Evolutionary conservation across 2,329 filamentous ascomycete species (phyloP), one percentile per base, ranked within the genome.

Genomic region (Pestalotiopsis sp.): DNA sequence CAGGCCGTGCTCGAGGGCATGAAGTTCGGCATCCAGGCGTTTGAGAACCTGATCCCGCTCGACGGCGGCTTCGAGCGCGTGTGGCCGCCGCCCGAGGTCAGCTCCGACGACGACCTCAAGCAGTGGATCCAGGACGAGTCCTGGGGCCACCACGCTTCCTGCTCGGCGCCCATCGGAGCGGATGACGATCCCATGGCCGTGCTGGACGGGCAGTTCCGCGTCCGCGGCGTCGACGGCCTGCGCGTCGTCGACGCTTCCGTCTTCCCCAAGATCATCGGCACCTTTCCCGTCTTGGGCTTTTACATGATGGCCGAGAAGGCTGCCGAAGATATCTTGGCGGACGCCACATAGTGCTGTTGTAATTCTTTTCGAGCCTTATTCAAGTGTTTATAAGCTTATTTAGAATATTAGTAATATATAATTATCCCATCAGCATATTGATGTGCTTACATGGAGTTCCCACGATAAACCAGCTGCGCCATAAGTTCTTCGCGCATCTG

Each of bases 1-100:
- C 85, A 89, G 61, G 87, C 89, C 0, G 72, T 90, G 14, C 80
- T 82, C 39, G 89, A 92, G 73, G 87, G 84, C 1, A 79, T 92
- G 63, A 74, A 83, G 67, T 83, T 88, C 7, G 81, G 84, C 0
- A 84, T 89, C 4, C 77, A 83, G 7, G 83, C 85, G 38, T 77
- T 81, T 60, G 72, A 72, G 79, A 67, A 83, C 78, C 73, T 85
- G 81, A 36, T 80, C 78, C 70, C 80, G 73, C 69, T 84, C 77
- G 69, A 84, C 75, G 76, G 83, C 74, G 6, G 78, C 4, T 68
- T 75, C 23, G 66, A 73, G 45, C 58, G 70, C 38, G 73, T 75
- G 60, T 77, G 72, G 73, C 76, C 72, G 1, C 72, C 73, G 2
- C 61, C 45, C 38, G 69, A 74, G 9, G 68, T 73, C 23, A 41